phyloP scores from a whole-genome alignment of 306 rosid genomes.

The Mucuna pruriens region DNA sequence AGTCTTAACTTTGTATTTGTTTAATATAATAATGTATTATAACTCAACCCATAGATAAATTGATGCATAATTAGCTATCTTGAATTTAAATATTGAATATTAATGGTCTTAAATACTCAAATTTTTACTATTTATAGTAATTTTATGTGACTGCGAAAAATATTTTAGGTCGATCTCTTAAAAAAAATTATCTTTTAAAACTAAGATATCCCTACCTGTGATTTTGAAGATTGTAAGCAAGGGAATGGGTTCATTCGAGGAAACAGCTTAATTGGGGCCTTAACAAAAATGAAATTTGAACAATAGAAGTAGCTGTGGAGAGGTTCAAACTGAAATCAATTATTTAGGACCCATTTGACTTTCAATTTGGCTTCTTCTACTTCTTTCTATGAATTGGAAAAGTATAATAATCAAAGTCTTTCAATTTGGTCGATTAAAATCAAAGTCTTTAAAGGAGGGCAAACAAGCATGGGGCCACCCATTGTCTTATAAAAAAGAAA shows the following conservation, averaged over 20 bases:
- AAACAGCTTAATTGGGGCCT: constrained; percentile 33
- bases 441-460: not conserved
- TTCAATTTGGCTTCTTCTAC: constrained; percentile 35
- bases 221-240: not conserved
- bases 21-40: no score
- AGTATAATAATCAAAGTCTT: not conserved
- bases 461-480: constrained; percentile 17
- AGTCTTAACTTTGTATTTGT: constrained; percentile 8
- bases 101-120: no score
- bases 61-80: no score
- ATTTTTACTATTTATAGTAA: no score
- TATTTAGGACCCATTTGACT: constrained; percentile 44
- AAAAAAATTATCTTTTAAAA: not conserved
- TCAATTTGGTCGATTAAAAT: not conserved
- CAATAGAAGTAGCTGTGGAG: not conserved
- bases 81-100: no score
- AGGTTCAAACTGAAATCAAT: constrained; percentile 28
- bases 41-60: no score
- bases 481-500: not conserved
- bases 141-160: no score
- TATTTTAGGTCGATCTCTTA: no score
- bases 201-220: not conserved
- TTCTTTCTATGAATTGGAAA: not conserved
- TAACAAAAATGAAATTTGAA: constrained; percentile 4
- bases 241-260: constrained; percentile 4